Base-by-base conservation (phyloP, 2,329 filamentous ascomycete species). In the Epichloe gansuensis region DNA sequence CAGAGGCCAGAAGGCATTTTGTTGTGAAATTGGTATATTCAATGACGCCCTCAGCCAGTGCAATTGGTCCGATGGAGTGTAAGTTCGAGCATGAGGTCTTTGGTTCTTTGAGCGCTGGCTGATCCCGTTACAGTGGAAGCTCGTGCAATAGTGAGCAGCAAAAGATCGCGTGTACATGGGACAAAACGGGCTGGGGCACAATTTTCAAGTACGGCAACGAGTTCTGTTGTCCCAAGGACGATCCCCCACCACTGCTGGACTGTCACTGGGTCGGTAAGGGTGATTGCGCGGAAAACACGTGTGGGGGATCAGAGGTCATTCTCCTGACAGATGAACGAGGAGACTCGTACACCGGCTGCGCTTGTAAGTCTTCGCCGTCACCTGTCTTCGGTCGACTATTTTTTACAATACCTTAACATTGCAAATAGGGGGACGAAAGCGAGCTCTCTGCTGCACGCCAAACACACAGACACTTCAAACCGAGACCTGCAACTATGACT, bases 1-100 rank as follows among this genome's bases (percentile, higher is more conserved):
- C 4, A 47, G 52, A 27, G 55, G 55, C 17, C 1, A 41, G 5
- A 57, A 57, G 45, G 41, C 42, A 8, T 57, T 57, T 49, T 57
- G 52, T n/a, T 57, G 50, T n/a, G 36, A 35, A 9, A 45, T 40
- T 15, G 39, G 39, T 5, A 42, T 17, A 12, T 41, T 50, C 5
- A 47, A 23, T 9, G 25, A 31, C 15, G 25, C 25, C 17, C 42
- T 45, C 42, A 9, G 15, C 3, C 12, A 31, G 13, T 45, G 42
- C 11, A 31, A 25, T 4, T 45, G 42, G 42, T 45, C 42, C 25
- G 23, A 23, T 9, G 42, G 42, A 31, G 42, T 44, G 42, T 44
- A 44, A 31, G 42, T 34, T 31, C n/a, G 25, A 2, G 25, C 21
- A 25, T 11, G 9, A 11, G 1, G 6, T 43, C 1, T 43, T 27